These are phyloP conservation scores for Chaetomium sp. DNA, from an alignment of 2,329 filamentous ascomycete genomes.

Conservation along the genomic window DNA sequence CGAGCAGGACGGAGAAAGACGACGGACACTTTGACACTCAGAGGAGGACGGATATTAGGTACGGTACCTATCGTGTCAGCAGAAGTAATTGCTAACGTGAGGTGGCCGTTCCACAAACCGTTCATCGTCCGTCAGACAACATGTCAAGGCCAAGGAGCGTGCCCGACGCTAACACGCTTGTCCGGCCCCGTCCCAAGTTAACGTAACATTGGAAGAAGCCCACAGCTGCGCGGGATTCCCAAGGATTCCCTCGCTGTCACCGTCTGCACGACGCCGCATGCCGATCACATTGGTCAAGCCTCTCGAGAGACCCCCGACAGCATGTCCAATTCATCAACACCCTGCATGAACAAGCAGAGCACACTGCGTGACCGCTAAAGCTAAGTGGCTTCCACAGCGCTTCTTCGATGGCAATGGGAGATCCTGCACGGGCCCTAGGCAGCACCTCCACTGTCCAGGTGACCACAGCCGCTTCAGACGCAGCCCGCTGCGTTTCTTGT, in stretches of 20 bases:
- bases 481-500: background rate
- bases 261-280: slow-evolving; percentile 15
- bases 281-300: slow-evolving; percentile 17
- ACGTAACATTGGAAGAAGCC: slow-evolving; percentile 22
- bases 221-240: slow-evolving; percentile 10
- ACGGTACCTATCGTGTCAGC: background rate
- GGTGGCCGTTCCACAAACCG: slow-evolving; percentile 6
- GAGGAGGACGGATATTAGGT: background rate
- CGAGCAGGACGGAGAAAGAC: background rate
- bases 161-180: slow-evolving; percentile 4
- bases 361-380: slow-evolving; percentile 1
- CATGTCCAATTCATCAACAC: background rate
- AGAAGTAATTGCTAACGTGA: background rate
- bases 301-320: background rate
- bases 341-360: background rate
- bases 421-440: slow-evolving; percentile 23
- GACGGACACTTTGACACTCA: background rate
- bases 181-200: slow-evolving; percentile 19
- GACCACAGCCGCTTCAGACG: background rate
- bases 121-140: slow-evolving; percentile 8
- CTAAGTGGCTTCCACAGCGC: slow-evolving; percentile 26
- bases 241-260: slow-evolving; percentile 6
- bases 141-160: background rate
- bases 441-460: background rate
- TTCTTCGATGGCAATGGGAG: slow-evolving; percentile 26